Percentiles rank a stretch among this genome's conserved stretches.
These are phyloP conservation scores for Candida lessepsii DNA, from an alignment of 805 yeast genomes.

Conservation along the genomic window DNA sequence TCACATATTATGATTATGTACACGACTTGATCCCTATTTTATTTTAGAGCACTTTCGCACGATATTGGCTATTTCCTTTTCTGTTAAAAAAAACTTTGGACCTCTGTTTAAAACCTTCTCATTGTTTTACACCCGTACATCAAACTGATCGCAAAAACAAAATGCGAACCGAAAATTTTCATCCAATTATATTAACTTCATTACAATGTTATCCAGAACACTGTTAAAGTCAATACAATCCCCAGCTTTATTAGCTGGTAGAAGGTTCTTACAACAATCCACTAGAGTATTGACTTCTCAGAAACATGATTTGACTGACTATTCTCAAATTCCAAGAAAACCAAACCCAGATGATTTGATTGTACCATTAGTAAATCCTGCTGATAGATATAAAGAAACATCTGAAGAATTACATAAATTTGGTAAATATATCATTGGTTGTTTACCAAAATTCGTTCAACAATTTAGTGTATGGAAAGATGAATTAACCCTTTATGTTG, in stretches of 20 bases:
- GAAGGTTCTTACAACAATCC: constrained; percentile 7
- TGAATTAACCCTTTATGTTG: constrained; percentile 72
- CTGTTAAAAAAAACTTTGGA: too few relatives aligned
- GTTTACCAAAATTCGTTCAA: constrained; percentile 79
- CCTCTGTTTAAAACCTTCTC: too few relatives aligned
- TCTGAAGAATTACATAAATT: constrained; percentile 74
- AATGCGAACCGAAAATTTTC: constrained; percentile 9
- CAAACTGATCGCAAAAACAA: too few relatives aligned
- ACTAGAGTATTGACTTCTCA: constrained; percentile 6
- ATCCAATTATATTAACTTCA: constrained; percentile 8
- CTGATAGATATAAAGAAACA: constrained; percentile 67
- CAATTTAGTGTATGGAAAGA: constrained; percentile 90
- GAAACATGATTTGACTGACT: constrained; percentile 32
- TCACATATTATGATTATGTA: too few relatives aligned
- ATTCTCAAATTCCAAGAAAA: constrained; percentile 39
- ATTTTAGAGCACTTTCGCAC: too few relatives aligned
- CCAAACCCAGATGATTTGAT: constrained; percentile 26
- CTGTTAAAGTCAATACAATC: constrained; percentile 9
- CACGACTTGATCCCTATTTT: too few relatives aligned
- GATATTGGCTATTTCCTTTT: too few relatives aligned
- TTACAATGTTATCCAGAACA: constrained; percentile 4
- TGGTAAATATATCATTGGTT: constrained; percentile 74
- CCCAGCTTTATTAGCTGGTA: constrained; percentile 6
- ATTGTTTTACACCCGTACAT: too few relatives aligned
- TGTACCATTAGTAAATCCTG: constrained; percentile 68